Evolutionary conservation across 2,329 filamentous ascomycete genomes (phyloP), one percentile per base, ranked within the genome.

Genomic region (Aureobasidium sp.): DNA sequence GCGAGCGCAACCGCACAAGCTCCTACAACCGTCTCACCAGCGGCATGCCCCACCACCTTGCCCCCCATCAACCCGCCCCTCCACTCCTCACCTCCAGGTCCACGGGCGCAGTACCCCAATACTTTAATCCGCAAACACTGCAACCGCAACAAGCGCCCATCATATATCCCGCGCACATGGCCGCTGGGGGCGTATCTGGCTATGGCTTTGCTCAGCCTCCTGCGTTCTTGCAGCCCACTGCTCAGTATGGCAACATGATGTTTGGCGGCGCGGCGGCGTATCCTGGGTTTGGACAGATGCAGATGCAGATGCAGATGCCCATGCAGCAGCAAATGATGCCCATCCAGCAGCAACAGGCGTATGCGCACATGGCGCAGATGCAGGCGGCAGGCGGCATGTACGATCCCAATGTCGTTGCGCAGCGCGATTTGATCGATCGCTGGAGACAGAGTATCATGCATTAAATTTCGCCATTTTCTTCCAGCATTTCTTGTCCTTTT

Each of bases 401-500:
- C 41, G 69, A 72, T 63, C 71, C 70, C 31, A 68, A 70, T n/a
- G 73, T 81, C 69, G 77, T 82, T 68, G 75, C 75, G 59, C 81
- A 84, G 68, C 75, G 81, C 60, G 82, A 80, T 63, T 74, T 81
- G 63, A 84, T 86, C 72, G 82, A 86, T 74, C 80, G 78, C 37
- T 86, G 84, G 84, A 78, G 83, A 68, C 76, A 81, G 67, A 71
- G 74, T 52, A 70, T 79, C 61, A 68, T 67, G 64, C 67, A 66
- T 58, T 66, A 63, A n/a, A 55, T 12, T n/a, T n/a, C n/a, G n/a
- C n/a, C n/a, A n/a, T n/a, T n/a, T n/a, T 5, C 20, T 27, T 3
- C 29, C 22, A 27, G 48, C 31, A 37, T 37, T 37, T 51, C 17
- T 17, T 51, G 22, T 53, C 15, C 6, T 37, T 37, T 14, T 22